A percentile compares a stretch with the other conserved stretches of the same genome.
Evolutionary conservation across 805 yeast genomes (phyloP).

Genomic region (Starmerella apicola): DNA sequence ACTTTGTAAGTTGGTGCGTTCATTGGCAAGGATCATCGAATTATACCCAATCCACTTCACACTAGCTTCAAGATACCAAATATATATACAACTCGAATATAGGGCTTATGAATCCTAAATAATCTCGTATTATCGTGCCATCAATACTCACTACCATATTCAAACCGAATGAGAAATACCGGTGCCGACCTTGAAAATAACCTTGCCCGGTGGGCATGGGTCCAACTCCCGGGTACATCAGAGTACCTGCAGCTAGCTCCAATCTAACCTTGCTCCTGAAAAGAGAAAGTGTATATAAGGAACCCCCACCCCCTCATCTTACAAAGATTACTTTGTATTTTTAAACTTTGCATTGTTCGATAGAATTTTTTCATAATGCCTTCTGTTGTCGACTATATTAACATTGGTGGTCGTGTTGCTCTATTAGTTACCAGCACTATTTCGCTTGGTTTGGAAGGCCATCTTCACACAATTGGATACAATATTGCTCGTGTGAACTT

Average conservation of each 20-base stretch:
- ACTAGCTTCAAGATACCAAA: too few relatives aligned
- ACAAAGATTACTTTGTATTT: background rate
- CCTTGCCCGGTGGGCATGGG: too few relatives aligned
- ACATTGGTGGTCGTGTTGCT: constrained; percentile 41
- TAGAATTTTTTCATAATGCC: background rate
- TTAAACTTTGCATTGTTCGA: background rate
- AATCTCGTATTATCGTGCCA: too few relatives aligned
- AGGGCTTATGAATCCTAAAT: too few relatives aligned
- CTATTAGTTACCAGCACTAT: constrained; percentile 67
- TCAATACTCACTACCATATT: too few relatives aligned
- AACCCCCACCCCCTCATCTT: background rate
- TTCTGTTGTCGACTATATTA: background rate
- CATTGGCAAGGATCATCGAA: too few relatives aligned
- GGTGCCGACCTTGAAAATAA: too few relatives aligned
- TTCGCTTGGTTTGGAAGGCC: constrained; percentile 66
- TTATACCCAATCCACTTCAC: too few relatives aligned
- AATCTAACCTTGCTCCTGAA: constrained; percentile 1
- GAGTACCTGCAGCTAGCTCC: background rate
- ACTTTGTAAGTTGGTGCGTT: too few relatives aligned
- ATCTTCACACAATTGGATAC: constrained; percentile 9
- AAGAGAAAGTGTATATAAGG: background rate
- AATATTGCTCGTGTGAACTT: constrained; percentile 13
- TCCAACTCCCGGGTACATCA: too few relatives aligned
- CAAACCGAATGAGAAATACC: too few relatives aligned
- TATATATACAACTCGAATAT: too few relatives aligned